Conservation (phyloP, 495 filamentous ascomycete species). For the Talaromyces proteolyticus region DNA sequence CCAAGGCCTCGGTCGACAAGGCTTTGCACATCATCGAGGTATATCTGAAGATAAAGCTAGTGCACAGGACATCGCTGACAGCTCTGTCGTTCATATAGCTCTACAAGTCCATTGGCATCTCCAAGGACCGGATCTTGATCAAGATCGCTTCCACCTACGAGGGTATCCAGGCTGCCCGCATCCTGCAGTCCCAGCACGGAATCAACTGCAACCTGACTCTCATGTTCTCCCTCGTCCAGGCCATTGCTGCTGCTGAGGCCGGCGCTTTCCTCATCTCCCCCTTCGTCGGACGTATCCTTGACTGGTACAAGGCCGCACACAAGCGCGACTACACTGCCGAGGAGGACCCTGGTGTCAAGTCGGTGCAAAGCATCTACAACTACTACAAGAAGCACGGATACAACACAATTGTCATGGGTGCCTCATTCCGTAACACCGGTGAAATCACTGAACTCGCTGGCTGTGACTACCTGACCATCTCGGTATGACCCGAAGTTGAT, state of each 20-base stretch:
- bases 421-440: conserved; percentile 90
- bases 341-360: conserved; percentile 96
- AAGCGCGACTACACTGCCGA: conserved; percentile 85
- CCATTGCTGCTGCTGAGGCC: conserved; percentile 93
- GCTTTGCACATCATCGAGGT: conserved; percentile 96
- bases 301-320: conserved; percentile 96
- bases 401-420: conserved; percentile 99
- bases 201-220: conserved; percentile 99
- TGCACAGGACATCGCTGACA: too few species aligned
- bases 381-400: conserved; percentile 99
- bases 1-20: conserved; percentile 87
- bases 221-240: conserved; percentile 95
- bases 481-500: too few species aligned
- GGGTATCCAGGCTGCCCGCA: conserved; percentile 95
- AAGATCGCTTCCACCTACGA: conserved; percentile 67
- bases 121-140: conserved; percentile 78
- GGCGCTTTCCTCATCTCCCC: conserved; percentile 98
- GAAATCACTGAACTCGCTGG: conserved; percentile 98
- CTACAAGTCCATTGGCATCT: conserved; percentile 85
- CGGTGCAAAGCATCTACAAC: conserved; percentile 95
- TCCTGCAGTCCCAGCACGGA: conserved; percentile 85
- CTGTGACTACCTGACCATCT: conserved; percentile 98
- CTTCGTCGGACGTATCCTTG: conserved; percentile 98
- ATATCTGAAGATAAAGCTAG: too few species aligned
- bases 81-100: conserved; percentile 48